These are phyloP conservation scores for Komagataella pseudopastoris DNA, from an alignment of 805 yeast species.

Conservation along the genomic window DNA sequence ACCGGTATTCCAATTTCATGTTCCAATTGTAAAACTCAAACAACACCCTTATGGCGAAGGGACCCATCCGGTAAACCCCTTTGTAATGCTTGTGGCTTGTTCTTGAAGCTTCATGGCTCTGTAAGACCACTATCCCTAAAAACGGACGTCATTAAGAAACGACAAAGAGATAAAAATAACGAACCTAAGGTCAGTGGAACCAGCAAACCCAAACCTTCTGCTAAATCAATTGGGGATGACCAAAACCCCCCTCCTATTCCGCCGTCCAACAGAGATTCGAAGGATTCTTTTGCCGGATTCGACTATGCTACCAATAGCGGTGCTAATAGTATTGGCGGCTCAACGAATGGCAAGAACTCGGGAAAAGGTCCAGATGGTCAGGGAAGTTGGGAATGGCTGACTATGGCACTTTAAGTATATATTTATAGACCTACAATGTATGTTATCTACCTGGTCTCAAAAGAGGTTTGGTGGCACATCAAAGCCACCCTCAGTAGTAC, in stretches of 20 bases:
- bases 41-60: conserved; percentile 93
- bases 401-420: conserved; percentile 22
- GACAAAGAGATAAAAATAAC: conserved; percentile 47
- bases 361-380: conserved; percentile 3
- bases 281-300: neutral
- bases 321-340: neutral
- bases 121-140: conserved; percentile 84
- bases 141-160: conserved; percentile 84
- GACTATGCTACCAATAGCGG: conserved; percentile 1
- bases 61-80: conserved; percentile 86
- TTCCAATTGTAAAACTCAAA: conserved; percentile 81
- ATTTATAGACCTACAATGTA: conserved; percentile 4
- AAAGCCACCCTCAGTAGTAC: neutral
- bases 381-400: conserved; percentile 31
- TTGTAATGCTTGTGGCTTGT: conserved; percentile 94
- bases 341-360: conserved; percentile 2
- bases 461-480: neutral
- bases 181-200: neutral
- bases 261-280: neutral
- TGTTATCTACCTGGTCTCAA: neutral
- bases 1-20: conserved; percentile 22
- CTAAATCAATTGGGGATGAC: conserved; percentile 1
- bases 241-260: conserved; percentile 4
- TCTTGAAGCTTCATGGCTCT: conserved; percentile 87
- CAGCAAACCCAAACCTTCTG: neutral